These are phyloP conservation scores for Cutaneotrichosporon sp. DNA, from an alignment of 1,284 basidiomycete genomes.

Conservation along the genomic window DNA sequence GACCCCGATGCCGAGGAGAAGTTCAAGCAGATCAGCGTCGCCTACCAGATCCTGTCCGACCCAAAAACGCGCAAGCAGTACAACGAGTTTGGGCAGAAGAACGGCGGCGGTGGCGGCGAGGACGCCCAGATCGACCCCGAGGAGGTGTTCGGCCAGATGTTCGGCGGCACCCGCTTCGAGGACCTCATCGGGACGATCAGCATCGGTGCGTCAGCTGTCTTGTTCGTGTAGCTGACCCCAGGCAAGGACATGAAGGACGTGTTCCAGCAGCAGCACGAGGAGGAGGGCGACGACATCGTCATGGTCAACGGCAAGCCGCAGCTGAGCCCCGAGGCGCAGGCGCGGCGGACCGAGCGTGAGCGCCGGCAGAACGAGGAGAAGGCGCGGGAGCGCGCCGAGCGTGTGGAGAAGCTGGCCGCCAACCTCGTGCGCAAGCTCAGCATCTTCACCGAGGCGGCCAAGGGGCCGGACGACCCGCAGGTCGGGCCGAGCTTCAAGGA, in stretches of 20 bases:
- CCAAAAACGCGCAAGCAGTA: constrained; percentile 82
- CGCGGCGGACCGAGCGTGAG: constrained; percentile 66
- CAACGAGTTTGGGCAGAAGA: constrained; percentile 70
- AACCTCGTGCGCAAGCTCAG: constrained; percentile 84
- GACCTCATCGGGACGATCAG: constrained; percentile 58
- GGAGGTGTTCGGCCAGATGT: constrained; percentile 91
- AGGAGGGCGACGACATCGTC: constrained; percentile 49
- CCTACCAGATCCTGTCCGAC: constrained; percentile 84
- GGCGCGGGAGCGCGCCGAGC: constrained; percentile 73
- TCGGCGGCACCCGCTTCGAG: constrained; percentile 61
- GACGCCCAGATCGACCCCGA: constrained; percentile 63
- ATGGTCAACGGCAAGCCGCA: constrained; percentile 55
- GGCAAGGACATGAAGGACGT: constrained; percentile 98
- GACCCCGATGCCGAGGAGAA: constrained; percentile 87
- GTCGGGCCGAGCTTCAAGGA: constrained; percentile 60
- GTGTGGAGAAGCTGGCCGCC: constrained; percentile 78
- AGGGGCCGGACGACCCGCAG: constrained; percentile 65
- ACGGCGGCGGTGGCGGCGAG: constrained; percentile 44
- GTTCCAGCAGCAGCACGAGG: constrained; percentile 84
- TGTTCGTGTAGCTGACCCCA: constrained; percentile 51
- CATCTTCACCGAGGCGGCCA: constrained; percentile 89
- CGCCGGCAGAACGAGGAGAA: constrained; percentile 78
- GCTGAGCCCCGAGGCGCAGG: constrained; percentile 78
- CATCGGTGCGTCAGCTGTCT: constrained; percentile 43
- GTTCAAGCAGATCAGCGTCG: constrained; percentile 85